Percentiles rank a stretch among this genome's conserved stretches.
phyloP scores from a whole-genome alignment of 2,329 filamentous ascomycete species.

The Calonectria honghensis region DNA sequence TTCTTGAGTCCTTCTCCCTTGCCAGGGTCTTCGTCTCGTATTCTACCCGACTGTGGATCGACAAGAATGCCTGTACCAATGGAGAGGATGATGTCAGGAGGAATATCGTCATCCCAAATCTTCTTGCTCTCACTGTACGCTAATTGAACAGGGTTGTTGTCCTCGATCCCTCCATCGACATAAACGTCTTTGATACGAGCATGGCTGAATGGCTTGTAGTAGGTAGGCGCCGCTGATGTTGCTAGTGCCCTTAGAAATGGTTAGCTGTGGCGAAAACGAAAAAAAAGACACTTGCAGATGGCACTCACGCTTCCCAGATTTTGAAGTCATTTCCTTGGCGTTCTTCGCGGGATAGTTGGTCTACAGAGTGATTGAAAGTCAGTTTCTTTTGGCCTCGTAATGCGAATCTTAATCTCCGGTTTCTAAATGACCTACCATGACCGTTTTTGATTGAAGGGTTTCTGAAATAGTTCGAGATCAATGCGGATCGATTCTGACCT shows the following conservation, averaged over 20 bases:
- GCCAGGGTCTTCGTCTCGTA: not conserved
- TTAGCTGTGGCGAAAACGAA: slow-evolving; percentile 1
- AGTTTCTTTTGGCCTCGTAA: not conserved
- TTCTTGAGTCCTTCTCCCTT: not conserved
- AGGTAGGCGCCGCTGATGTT: slow-evolving; percentile 35
- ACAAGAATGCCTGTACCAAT: slow-evolving; percentile 18
- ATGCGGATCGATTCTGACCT: not conserved
- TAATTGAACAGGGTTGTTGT: slow-evolving; percentile 36
- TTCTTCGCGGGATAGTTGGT: slow-evolving; percentile 36
- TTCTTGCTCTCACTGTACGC: slow-evolving; percentile 23
- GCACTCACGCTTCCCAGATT: slow-evolving; percentile 42
- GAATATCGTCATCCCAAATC: slow-evolving; percentile 30
- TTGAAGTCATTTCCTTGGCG: slow-evolving; percentile 30
- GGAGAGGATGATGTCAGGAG: slow-evolving; percentile 38
- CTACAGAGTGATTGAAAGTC: not conserved
- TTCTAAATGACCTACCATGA: not conserved
- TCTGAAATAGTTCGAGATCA: slow-evolving; percentile 43
- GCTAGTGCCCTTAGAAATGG: slow-evolving; percentile 33
- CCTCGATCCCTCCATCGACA: slow-evolving; percentile 30
- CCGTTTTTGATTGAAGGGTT: slow-evolving; percentile 27
- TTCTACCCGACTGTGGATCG: not conserved
- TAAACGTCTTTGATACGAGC: slow-evolving; percentile 11
- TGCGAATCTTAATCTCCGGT: not conserved
- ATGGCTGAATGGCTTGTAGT: slow-evolving; percentile 36
- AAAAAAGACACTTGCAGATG: too few species aligned